Conservation (phyloP, 371 early-diverging fungal genomes). For the Apophysomyces trapeziformis region DNA sequence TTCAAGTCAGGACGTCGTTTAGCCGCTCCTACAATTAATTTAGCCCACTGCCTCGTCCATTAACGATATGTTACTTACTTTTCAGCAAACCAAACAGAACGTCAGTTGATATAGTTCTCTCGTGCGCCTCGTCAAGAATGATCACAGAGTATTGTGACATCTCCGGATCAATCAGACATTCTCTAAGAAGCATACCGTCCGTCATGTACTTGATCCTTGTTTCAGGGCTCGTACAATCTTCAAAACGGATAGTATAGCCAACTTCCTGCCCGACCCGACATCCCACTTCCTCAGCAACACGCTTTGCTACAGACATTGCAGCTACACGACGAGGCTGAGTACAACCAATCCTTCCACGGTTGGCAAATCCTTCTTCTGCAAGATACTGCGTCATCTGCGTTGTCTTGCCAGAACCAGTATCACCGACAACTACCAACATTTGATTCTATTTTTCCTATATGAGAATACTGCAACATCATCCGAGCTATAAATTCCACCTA, state of each 20-base stretch:
- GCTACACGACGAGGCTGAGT: conserved; percentile 99
- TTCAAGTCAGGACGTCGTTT: conserved; percentile 87
- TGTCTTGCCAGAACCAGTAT: conserved; percentile 99
- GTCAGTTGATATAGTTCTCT: conserved; percentile 97
- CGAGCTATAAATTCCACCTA: conserved; percentile 16
- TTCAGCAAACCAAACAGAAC: conserved; percentile 97
- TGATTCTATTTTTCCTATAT: conserved; percentile 63
- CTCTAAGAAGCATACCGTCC: conserved; percentile 98
- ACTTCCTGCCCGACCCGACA: conserved; percentile 94
- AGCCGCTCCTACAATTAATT: conserved; percentile 60
- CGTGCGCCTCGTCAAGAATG: conserved; percentile 99
- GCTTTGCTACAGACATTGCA: conserved; percentile 98
- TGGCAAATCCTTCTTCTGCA: conserved; percentile 90
- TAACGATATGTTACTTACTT: conserved; percentile 35
- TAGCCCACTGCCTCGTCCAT: neutral
- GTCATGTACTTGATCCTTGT: conserved; percentile 99
- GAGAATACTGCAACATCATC: neutral
- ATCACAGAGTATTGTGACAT: conserved; percentile 92
- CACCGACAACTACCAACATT: conserved; percentile 93
- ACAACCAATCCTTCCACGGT: conserved; percentile 92
- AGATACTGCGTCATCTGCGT: conserved; percentile 99
- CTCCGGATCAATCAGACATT: conserved; percentile 89
- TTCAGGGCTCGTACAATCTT: conserved; percentile 93
- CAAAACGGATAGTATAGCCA: conserved; percentile 99
- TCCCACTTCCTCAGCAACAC: conserved; percentile 98